Base-by-base conservation (phyloP, 2,329 filamentous ascomycete species). In the Fusarium sp. region DNA sequence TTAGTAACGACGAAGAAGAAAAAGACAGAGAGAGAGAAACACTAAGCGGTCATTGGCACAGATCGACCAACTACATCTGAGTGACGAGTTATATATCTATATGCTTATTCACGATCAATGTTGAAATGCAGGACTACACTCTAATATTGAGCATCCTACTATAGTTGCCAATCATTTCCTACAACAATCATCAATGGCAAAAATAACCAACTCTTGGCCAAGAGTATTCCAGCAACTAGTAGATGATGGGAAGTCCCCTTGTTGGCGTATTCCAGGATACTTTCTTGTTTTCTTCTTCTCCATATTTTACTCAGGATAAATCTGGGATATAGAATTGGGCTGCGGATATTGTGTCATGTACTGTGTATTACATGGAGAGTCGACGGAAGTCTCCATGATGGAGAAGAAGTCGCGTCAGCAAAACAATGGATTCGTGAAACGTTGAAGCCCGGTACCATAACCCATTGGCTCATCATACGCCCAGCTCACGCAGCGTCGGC, bases 391-490 rank as follows among this genome's bases (percentile, higher is more conserved):
- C 28, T 48, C 35, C 24, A 69, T 48, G 24, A 54, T 59, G 26
- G 28, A 45, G 36, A 30, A 51, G 69, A 63, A 63, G 58, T 56
- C 24, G 47, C 47, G 54, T 56, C 62, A 70, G 54, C 57, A 72
- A 56, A 51, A 38, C 35, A 45, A 51, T 41, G 53, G 45, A 61
- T 54, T 45, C 42, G 66, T 75, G 69, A 76, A 75, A 77, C 64
- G 64, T 74, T 45, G 57, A 45, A 42, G 60, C 57, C 64, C 26
- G 6, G 32, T 57, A 66, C 68, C 68, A 64, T 66, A 48, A 63
- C 58, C 44, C 42, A 69, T 39, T 54, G 50, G 38, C 47, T 74
- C 48, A 50, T 45, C 45, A 48, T 47, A 26, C 39, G 45, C 35
- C 66, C 41, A 59, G 63, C 66, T 76, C 69, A 63, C 45, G 26